These are phyloP conservation scores for Endothia cerciana DNA, from an alignment of 2,329 filamentous ascomycete genomes.

Conservation along the genomic window DNA sequence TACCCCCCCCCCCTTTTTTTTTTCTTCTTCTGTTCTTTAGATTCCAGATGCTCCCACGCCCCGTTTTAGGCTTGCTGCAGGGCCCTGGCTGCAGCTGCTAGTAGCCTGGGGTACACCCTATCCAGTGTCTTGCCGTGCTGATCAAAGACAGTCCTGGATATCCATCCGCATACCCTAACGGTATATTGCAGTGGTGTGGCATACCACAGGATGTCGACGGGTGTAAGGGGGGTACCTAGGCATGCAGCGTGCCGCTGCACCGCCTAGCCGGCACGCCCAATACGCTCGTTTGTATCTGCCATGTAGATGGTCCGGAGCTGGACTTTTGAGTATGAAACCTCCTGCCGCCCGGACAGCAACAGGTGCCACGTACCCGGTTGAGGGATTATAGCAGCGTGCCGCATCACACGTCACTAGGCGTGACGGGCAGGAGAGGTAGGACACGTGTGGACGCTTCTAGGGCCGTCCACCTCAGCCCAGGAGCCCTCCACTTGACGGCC, in stretches of 20 bases:
- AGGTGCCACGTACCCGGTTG: slow-evolving; percentile 29
- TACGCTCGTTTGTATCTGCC: slow-evolving; percentile 12
- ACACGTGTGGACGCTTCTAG: slow-evolving; percentile 23
- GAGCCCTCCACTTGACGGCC: not conserved
- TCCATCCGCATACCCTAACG: not conserved
- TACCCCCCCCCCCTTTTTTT: no score
- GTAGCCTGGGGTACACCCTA: slow-evolving; percentile 2
- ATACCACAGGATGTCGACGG: not conserved
- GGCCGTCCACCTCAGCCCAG: not conserved
- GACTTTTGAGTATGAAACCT: slow-evolving; percentile 14
- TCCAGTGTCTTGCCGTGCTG: not conserved
- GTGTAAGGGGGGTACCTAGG: not conserved
- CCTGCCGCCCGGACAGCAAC: slow-evolving; percentile 6
- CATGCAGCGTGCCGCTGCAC: slow-evolving; percentile 23
- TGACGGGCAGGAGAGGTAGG: slow-evolving; percentile 23
- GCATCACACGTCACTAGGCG: slow-evolving; percentile 20
- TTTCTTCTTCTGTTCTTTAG: no score
- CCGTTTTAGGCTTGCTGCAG: slow-evolving; percentile 20
- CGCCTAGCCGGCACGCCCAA: slow-evolving; percentile 9
- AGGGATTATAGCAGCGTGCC: slow-evolving; percentile 20
- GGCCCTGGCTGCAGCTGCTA: slow-evolving; percentile 15
- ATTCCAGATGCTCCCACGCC: not conserved
- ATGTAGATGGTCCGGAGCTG: slow-evolving; percentile 14
- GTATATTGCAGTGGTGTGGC: not conserved
- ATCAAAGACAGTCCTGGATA: not conserved